These are phyloP conservation scores for Boletus rubescentipes DNA, from an alignment of 768 basidiomycete species.

Conservation along the genomic window DNA sequence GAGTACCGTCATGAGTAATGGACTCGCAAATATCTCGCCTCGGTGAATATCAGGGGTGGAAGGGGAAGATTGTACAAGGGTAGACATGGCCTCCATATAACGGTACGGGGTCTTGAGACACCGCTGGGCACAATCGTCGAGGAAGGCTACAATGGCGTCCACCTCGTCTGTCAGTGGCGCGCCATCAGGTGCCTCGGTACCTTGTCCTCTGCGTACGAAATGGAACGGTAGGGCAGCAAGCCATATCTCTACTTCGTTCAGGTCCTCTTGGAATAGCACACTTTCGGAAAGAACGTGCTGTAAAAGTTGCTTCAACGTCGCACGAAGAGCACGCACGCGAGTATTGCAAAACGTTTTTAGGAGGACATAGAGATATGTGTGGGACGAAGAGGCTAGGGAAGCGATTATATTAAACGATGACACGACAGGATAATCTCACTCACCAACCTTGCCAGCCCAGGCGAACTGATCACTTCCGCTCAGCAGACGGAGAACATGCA, in stretches of 20 bases:
- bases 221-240: conserved; percentile 57
- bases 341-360: conserved; percentile 60
- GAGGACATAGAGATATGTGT: conserved; percentile 72
- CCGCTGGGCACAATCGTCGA: conserved; percentile 85
- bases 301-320: conserved; percentile 54
- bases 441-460: conserved; percentile 76
- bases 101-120: conserved; percentile 82
- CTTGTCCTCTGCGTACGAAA: conserved; percentile 31
- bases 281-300: conserved; percentile 64
- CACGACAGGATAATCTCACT: conserved; percentile 18
- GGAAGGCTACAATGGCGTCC: conserved; percentile 57
- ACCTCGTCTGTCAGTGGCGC: conserved; percentile 54
- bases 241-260: conserved; percentile 73
- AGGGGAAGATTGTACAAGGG: conserved; percentile 26
- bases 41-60: conserved; percentile 7
- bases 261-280: conserved; percentile 78
- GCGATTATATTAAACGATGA: conserved; percentile 2
- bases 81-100: conserved; percentile 73
- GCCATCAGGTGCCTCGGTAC: conserved; percentile 50
- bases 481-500: conserved; percentile 78
- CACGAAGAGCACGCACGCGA: conserved; percentile 49
- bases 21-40: conserved; percentile 54
- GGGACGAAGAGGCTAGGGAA: conserved; percentile 42
- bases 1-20: conserved; percentile 74
- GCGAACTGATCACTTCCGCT: conserved; percentile 75